These are phyloP conservation scores for Remersonia thermophila DNA, from an alignment of 2,329 filamentous ascomycete genomes.

Conservation along the genomic window DNA sequence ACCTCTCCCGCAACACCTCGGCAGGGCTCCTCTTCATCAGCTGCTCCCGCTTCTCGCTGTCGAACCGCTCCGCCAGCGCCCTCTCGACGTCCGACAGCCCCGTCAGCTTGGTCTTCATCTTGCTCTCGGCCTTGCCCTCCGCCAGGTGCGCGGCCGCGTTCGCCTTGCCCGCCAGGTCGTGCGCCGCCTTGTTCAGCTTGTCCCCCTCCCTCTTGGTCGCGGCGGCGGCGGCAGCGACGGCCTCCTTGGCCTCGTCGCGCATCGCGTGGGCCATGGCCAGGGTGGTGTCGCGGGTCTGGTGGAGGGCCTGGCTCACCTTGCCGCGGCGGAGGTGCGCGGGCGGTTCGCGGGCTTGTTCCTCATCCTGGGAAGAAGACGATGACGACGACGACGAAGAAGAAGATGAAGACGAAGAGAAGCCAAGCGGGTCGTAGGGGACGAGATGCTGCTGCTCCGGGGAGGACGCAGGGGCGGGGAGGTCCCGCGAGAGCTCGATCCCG, in stretches of 20 bases:
- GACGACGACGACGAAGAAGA: no score
- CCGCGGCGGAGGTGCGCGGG: background rate
- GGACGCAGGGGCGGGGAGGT: background rate
- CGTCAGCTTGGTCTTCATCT: conserved; percentile 17
- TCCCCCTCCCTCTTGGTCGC: conserved; percentile 19
- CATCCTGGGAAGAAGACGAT: no score
- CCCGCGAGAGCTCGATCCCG: conserved; percentile 23
- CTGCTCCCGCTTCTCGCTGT: conserved; percentile 24
- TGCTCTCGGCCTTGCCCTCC: conserved; percentile 24
- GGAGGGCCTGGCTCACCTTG: conserved; percentile 7
- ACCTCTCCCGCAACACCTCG: conserved; percentile 43
- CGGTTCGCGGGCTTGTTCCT: conserved; percentile 8
- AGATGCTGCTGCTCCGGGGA: conserved; percentile 8
- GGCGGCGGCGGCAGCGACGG: conserved; percentile 28
- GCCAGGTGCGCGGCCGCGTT: conserved; percentile 25
- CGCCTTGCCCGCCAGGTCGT: conserved; percentile 27
- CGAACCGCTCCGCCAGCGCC: conserved; percentile 40
- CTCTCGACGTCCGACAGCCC: conserved; percentile 31
- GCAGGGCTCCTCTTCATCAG: conserved; percentile 36
- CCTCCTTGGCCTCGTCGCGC: conserved; percentile 19
- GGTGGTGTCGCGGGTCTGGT: conserved; percentile 13
- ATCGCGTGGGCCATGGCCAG: conserved; percentile 18
- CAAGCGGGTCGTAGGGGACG: no score
- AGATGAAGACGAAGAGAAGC: no score
- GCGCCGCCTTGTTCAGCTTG: conserved; percentile 29